A percentile compares a stretch with the other conserved stretches of the same genome.
Conservation (phyloP, 2,329 filamentous ascomycete genomes). For the Fusarium oxysporum region DNA sequence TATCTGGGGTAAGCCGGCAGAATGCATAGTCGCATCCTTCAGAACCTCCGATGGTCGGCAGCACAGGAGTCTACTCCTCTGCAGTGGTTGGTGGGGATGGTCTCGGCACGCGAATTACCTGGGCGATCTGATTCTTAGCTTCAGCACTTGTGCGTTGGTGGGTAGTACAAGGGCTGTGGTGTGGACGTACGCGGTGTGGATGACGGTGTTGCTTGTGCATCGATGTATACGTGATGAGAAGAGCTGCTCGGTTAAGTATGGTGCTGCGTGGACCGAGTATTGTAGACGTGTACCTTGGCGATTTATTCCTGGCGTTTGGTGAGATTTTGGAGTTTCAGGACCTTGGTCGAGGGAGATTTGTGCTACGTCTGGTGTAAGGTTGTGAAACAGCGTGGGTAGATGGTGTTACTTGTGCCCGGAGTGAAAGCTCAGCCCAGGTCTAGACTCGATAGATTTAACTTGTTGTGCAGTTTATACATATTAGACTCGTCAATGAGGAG, state of each 20-base stretch:
- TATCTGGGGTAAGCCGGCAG: slow-evolving; percentile 57
- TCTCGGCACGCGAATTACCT: slow-evolving; percentile 48
- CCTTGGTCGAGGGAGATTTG: fast-evolving
- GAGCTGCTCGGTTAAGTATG: slow-evolving; percentile 58
- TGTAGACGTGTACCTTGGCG: slow-evolving; percentile 56
- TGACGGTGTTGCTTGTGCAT: slow-evolving; percentile 58
- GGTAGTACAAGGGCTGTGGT: slow-evolving; percentile 54
- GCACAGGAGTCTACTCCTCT: slow-evolving; percentile 50
- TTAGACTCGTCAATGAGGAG: fast-evolving
- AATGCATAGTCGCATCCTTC: slow-evolving; percentile 54
- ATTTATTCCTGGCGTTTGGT: slow-evolving; percentile 52
- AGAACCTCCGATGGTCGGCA: slow-evolving; percentile 55
- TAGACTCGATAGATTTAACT: neutral
- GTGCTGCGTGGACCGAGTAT: slow-evolving; percentile 57
- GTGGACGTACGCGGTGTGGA: slow-evolving; percentile 60
- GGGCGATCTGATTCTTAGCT: slow-evolving; percentile 48
- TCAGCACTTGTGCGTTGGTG: slow-evolving; percentile 56
- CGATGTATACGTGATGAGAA: slow-evolving; percentile 59
- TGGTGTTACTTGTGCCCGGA: neutral
- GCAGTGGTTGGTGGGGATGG: slow-evolving; percentile 48
- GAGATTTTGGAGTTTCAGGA: neutral
- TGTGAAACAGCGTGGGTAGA: neutral
- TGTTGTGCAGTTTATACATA: neutral
- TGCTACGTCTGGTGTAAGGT: neutral
- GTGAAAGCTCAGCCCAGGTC: neutral